Percentiles rank a stretch among this genome's conserved stretches.
These are phyloP conservation scores for Triadica sebifera DNA, from an alignment of 345 rosid species.

Conservation along the genomic window DNA sequence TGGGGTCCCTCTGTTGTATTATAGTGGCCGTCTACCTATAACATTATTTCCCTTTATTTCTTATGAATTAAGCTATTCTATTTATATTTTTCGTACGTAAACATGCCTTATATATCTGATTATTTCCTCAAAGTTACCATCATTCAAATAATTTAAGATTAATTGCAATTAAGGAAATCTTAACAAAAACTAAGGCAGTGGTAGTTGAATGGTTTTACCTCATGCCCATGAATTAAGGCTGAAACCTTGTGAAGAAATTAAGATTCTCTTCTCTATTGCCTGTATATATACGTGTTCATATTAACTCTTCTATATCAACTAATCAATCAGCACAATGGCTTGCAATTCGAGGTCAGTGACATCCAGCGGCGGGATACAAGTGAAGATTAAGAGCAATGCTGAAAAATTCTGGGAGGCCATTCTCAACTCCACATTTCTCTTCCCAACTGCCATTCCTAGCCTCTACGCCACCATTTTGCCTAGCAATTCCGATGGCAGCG, in stretches of 20 bases:
- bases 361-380: slow-evolving; percentile 5
- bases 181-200: neutral
- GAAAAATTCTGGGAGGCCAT: slow-evolving; percentile 6
- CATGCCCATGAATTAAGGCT: neutral
- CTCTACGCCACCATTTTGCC: neutral
- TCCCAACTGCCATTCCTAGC: neutral
- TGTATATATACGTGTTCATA: neutral
- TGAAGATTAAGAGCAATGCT: neutral
- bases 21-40: too few relatives aligned
- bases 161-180: too few relatives aligned
- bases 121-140: too few relatives aligned
- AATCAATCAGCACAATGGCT: neutral
- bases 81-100: too few relatives aligned
- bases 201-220: neutral
- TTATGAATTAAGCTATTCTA: too few relatives aligned
- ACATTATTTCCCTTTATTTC: too few relatives aligned
- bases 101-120: too few relatives aligned
- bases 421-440: neutral
- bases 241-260: too few relatives aligned
- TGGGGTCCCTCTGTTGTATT: too few relatives aligned
- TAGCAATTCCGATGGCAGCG: neutral
- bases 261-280: too few relatives aligned
- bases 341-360: neutral
- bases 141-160: too few relatives aligned
- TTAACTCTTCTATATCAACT: neutral